Base-by-base conservation (phyloP, 2,329 filamentous ascomycete genomes). In the Pseudogymnoascus sp. region DNA sequence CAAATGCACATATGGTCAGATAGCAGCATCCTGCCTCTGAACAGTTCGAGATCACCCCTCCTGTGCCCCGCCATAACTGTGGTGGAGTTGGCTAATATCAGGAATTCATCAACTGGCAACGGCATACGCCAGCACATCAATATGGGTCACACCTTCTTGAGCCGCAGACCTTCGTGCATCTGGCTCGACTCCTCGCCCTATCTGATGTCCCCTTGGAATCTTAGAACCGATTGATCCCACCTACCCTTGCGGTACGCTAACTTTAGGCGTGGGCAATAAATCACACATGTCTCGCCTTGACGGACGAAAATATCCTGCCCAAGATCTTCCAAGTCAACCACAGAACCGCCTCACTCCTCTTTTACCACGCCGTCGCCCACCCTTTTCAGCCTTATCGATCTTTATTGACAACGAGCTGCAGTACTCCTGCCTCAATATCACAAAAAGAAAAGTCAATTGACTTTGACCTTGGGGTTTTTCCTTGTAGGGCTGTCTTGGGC, bases 51-150 rank as follows among this genome's bases (percentile, higher is more conserved):
- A 72, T 72, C 71, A 69, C 72, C 72, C 64, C 64, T 70, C 69
- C 65, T 68, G 71, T 73, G 70, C 70, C 69, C 70, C 71, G 70
- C 68, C 68, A 72, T 81, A 78, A 56, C 78, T 75, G 77, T 76
- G 76, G 83, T 86, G 83, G 84, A 84, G 82, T 80, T 82, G 79
- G 77, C 72, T 84, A 83, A 82, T 82, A 79, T 82, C 80, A 81
- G 79, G 80, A 78, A 77, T 78, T 83, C 80, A 85, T 87, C 83
- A 86, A 93, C 88, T 93, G 90, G 90, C 84, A 84, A 86, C 82
- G 82, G 88, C 82, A 82, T 80, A 87, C 88, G 91, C 64, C 91
- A 96, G 83, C 91, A 89, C 91, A 96, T 92, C 90, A 90, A 73
- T 79, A 85, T 84, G 83, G 84, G 83, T 85, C 83, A 83, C 83